A percentile compares a stretch with the other conserved stretches of the same genome.
Evolutionary conservation across 2,329 filamentous ascomycete genomes (phyloP).

Genomic region (Talaromyces sp.): DNA sequence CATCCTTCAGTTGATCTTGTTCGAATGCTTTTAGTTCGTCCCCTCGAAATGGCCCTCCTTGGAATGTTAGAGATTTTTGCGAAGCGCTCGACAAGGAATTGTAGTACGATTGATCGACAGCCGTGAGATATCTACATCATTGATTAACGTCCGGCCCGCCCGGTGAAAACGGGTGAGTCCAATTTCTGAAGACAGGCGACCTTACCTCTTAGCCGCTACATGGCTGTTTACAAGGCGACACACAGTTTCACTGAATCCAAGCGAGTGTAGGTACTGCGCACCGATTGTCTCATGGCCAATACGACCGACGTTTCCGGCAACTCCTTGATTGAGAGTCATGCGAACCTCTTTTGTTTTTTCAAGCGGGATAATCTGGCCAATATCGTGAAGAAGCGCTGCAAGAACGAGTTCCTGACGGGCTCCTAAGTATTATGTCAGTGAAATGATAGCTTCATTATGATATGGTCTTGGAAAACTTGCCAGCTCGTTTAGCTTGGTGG

Average conservation of each 20-base stretch:
- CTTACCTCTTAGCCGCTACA: conserved; percentile 38
- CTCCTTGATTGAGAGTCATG: conserved; percentile 26
- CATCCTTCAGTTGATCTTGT: conserved; percentile 32
- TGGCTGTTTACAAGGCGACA: conserved; percentile 38
- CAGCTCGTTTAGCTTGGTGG: conserved; percentile 28
- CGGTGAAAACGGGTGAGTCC: background rate
- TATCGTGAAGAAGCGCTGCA: conserved; percentile 43
- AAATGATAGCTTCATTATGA: too few species aligned
- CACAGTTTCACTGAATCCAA: conserved; percentile 38
- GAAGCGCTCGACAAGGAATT: conserved; percentile 36
- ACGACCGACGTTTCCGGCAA: conserved; percentile 33
- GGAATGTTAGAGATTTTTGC: conserved; percentile 38
- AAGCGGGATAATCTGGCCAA: conserved; percentile 42
- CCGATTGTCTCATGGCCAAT: conserved; percentile 40
- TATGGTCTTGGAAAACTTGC: conserved; percentile 16
- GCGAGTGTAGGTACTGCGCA: conserved; percentile 32
- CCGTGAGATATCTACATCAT: conserved; percentile 35
- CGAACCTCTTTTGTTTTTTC: conserved; percentile 28
- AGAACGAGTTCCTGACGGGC: conserved; percentile 30
- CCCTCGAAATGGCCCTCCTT: conserved; percentile 37
- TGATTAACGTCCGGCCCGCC: background rate
- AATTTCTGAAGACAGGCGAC: background rate
- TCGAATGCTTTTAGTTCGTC: conserved; percentile 30
- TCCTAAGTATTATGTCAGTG: conserved; percentile 17
- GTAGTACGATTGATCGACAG: conserved; percentile 33